Conservation (phyloP, 495 filamentous ascomycete species). For the Xylaria palmicola region DNA sequence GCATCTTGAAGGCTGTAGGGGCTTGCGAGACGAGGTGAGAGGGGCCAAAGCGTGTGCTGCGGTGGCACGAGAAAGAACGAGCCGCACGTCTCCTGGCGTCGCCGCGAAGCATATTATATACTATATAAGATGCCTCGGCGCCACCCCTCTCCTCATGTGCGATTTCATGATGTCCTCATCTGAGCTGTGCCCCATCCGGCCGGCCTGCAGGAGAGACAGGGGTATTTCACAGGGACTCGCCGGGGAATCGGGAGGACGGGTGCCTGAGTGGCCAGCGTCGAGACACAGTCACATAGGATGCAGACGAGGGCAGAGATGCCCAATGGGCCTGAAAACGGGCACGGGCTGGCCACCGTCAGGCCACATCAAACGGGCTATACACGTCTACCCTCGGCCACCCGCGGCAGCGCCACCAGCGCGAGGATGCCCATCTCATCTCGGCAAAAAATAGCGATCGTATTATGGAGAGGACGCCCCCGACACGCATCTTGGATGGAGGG, state of each 20-base stretch:
- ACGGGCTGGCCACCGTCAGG: background rate
- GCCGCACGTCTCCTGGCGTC: no score
- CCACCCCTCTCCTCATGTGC: background rate
- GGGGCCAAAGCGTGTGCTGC: background rate
- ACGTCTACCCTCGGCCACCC: constrained; percentile 14
- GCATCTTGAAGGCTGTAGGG: background rate
- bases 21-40: background rate
- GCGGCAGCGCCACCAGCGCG: background rate
- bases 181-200: background rate
- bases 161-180: constrained; percentile 7
- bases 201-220: background rate
- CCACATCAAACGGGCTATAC: constrained; percentile 4
- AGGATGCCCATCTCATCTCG: background rate
- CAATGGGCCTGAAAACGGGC: constrained; percentile 1
- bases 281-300: constrained; percentile 7
- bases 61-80: background rate
- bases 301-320: constrained; percentile 2
- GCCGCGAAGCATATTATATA: no score
- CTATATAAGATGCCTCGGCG: background rate
- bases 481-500: no score
- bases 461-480: no score
- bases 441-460: no score
- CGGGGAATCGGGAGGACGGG: background rate
- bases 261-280: background rate
- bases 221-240: background rate